Conservation (phyloP, 106 monocot species). For the Phalaenopsis aphrodite region DNA sequence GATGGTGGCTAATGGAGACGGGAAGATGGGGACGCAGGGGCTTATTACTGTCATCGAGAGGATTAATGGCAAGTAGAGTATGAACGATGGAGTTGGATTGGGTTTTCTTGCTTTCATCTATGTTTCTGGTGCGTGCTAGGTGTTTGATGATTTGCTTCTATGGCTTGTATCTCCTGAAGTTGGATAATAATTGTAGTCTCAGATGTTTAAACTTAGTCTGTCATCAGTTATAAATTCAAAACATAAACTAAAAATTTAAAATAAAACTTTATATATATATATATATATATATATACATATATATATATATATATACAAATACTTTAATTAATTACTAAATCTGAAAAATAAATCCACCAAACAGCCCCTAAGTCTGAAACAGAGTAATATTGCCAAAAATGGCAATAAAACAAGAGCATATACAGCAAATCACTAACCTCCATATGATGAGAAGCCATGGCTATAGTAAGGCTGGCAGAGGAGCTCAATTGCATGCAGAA, state of each 20-base stretch:
- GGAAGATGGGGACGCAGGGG: constrained; percentile 28
- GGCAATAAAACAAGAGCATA: neutral
- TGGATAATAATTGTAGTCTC: too few species aligned
- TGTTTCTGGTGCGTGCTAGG: neutral
- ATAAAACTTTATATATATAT: too few species aligned
- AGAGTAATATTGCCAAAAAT: neutral
- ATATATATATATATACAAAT: too few species aligned
- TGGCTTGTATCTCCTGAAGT: too few species aligned
- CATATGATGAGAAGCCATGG: neutral
- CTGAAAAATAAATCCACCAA: neutral
- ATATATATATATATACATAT: too few species aligned
- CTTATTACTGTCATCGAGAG: constrained; percentile 28
- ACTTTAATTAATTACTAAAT: too few species aligned
- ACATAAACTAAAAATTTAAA: too few species aligned
- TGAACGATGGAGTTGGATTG: neutral
- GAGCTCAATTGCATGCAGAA: constrained; percentile 56
- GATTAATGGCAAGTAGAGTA: constrained; percentile 17
- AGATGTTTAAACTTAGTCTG: too few species aligned
- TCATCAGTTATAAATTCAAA: too few species aligned
- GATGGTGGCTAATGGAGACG: constrained; percentile 41
- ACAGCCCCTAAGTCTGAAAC: neutral
- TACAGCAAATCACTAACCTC: neutral
- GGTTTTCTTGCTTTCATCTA: too few species aligned
- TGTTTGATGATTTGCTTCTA: constrained; percentile 6
- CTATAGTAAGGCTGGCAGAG: constrained; percentile 37